These are phyloP conservation scores for Peltaster fructicola DNA, from an alignment of 2,329 filamentous ascomycete genomes.

Conservation along the genomic window DNA sequence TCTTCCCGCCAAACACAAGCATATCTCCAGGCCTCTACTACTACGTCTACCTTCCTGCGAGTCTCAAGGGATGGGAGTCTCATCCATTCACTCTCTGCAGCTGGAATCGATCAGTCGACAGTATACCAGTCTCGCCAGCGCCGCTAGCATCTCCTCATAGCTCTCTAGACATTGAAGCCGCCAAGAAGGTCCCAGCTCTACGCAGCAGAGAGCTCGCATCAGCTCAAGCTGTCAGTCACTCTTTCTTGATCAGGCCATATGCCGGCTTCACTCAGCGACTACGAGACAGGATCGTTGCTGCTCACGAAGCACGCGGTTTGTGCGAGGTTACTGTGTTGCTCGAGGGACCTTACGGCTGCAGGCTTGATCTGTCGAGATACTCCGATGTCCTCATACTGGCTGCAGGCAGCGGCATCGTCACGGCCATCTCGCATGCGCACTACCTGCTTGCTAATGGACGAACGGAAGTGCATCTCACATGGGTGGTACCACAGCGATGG, in stretches of 20 bases:
- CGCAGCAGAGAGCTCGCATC: no score
- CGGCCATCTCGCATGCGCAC: conserved; percentile 17
- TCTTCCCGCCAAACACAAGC: conserved; percentile 14
- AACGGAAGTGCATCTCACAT: conserved; percentile 7
- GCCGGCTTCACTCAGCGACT: conserved; percentile 34
- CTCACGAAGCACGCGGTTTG: conserved; percentile 12
- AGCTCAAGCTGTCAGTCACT: conserved; percentile 12
- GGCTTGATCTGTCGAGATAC: conserved; percentile 24
- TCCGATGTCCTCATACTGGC: conserved; percentile 26
- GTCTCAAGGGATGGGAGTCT: conserved; percentile 30
- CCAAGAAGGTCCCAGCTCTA: conserved; percentile 4
- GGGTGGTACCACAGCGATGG: conserved; percentile 6
- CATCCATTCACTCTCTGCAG: conserved; percentile 33
- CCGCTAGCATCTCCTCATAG: conserved; percentile 2
- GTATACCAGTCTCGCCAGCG: neutral
- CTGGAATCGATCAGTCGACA: conserved; percentile 6
- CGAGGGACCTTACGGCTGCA: conserved; percentile 34
- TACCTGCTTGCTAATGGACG: conserved; percentile 4
- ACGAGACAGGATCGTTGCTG: conserved; percentile 17
- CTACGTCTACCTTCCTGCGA: conserved; percentile 30
- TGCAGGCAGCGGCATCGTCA: conserved; percentile 32
- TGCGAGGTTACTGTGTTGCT: conserved; percentile 23
- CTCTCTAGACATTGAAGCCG: conserved; percentile 2
- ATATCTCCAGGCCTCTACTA: conserved; percentile 32
- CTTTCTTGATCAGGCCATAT: conserved; percentile 34